A percentile compares a stretch with the other conserved stretches of the same genome.
These are phyloP conservation scores for Schoenoplectus triqueter DNA, from an alignment of 202 grass and related monocot genomes.

Conservation along the genomic window DNA sequence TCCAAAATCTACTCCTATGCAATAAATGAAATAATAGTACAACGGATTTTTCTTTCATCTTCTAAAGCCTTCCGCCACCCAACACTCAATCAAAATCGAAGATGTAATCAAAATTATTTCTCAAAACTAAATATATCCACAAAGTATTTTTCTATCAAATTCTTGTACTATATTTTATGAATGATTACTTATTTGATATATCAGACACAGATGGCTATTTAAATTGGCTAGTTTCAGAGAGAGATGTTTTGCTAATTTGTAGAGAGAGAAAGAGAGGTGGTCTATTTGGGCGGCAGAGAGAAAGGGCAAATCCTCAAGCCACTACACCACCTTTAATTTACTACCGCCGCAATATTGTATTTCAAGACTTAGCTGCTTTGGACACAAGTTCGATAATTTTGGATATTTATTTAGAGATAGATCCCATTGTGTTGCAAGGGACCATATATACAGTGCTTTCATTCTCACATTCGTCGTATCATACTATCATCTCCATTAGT, in stretches of 20 bases:
- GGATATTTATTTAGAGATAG: background rate
- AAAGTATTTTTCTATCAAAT: no score
- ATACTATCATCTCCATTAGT: background rate
- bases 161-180: no score
- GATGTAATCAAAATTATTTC: no score
- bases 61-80: no score
- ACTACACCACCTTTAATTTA: constrained; percentile 37
- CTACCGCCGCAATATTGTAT: constrained; percentile 56
- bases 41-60: no score
- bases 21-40: no score
- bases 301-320: constrained; percentile 42
- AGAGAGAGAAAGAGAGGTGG: constrained; percentile 24
- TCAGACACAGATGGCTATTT: background rate
- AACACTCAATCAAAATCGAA: no score
- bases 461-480: background rate
- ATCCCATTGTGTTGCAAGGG: background rate
- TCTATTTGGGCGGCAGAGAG: constrained; percentile 49
- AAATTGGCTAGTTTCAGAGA: constrained; percentile 7
- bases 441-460: background rate
- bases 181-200: no score
- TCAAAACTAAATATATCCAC: no score
- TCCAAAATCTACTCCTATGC: no score
- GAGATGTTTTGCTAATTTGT: background rate
- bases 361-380: constrained; percentile 52
- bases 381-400: constrained; percentile 39